These are phyloP conservation scores for Thalassiosira mediterranea DNA, from an alignment of 352 stramenopile species.

Conservation along the genomic window DNA sequence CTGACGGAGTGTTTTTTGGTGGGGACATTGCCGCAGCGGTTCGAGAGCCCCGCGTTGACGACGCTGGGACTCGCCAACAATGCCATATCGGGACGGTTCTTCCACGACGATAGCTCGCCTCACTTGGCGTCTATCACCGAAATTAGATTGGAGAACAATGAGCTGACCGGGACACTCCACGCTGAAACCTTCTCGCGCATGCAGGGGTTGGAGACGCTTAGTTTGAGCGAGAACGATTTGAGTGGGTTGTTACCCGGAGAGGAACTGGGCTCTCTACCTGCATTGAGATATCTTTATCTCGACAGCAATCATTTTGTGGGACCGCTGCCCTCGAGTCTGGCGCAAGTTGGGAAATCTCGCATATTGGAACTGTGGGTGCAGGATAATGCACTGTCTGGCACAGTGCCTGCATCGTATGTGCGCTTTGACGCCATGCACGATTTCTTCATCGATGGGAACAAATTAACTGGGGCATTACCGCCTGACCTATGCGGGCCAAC, in stretches of 20 bases:
- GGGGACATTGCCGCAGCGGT: constrained; percentile 37
- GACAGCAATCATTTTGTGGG: constrained; percentile 52
- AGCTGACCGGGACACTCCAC: constrained; percentile 28
- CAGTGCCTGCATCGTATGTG: constrained; percentile 37
- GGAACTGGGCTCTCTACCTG: constrained; percentile 25
- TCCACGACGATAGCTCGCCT: constrained; percentile 23
- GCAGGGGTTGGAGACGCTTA: constrained; percentile 33
- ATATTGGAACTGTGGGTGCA: constrained; percentile 56
- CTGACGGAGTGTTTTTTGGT: constrained; percentile 38
- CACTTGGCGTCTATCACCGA: constrained; percentile 39
- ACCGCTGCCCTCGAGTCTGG: constrained; percentile 25
- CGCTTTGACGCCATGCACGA: constrained; percentile 39
- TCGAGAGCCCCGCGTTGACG: constrained; percentile 11
- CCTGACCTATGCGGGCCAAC: constrained; percentile 36
- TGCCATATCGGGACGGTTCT: constrained; percentile 36
- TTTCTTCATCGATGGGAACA: constrained; percentile 57
- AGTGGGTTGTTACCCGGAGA: constrained; percentile 37
- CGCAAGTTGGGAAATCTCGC: constrained; percentile 14
- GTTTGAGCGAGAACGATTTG: constrained; percentile 41
- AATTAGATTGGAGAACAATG: constrained; percentile 45
- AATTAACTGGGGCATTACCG: constrained; percentile 44
- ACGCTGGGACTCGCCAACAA: constrained; percentile 36
- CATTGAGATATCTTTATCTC: constrained; percentile 47
- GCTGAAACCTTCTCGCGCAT: constrained; percentile 17
- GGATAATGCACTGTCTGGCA: constrained; percentile 48